A percentile compares a stretch with the other conserved stretches of the same genome.
Evolutionary conservation across 768 basidiomycete species (phyloP).

Genomic region (Rubroboletus satanas): DNA sequence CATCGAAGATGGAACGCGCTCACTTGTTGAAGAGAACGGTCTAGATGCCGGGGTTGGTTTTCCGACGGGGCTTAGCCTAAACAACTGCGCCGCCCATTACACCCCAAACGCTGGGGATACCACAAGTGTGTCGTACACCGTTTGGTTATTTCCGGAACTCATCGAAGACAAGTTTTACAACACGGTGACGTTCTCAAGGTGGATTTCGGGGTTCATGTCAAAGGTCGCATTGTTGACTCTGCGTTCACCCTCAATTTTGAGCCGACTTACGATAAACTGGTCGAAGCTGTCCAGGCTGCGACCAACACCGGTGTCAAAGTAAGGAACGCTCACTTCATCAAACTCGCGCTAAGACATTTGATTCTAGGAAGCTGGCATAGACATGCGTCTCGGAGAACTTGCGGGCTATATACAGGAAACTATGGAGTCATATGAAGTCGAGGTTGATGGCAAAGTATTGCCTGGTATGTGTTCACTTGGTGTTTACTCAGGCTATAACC

Average conservation of each 20-base stretch:
- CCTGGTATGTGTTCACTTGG: constrained; percentile 50
- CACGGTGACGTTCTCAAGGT: constrained; percentile 91
- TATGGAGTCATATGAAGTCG: constrained; percentile 98
- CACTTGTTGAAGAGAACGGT: constrained; percentile 89
- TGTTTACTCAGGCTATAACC: not conserved
- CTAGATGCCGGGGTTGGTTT: constrained; percentile 88
- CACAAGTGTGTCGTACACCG: constrained; percentile 46
- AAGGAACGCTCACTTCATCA: constrained; percentile 13
- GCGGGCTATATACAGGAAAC: constrained; percentile 93
- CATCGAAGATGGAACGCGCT: constrained; percentile 89
- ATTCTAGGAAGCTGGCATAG: constrained; percentile 89
- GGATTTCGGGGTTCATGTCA: constrained; percentile 95
- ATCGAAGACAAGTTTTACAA: constrained; percentile 59
- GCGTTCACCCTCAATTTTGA: constrained; percentile 93
- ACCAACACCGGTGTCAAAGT: constrained; percentile 91
- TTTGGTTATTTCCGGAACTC: constrained; percentile 1
- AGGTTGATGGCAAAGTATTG: constrained; percentile 76
- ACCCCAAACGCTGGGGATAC: constrained; percentile 93
- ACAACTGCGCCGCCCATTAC: constrained; percentile 95
- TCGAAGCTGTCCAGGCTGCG: constrained; percentile 91
- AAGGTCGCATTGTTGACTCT: constrained; percentile 92
- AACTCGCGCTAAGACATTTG: constrained; percentile 4
- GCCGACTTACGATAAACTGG: constrained; percentile 81
- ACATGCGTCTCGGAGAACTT: constrained; percentile 88
- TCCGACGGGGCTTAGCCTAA: constrained; percentile 91